Conservation (phyloP, 768 basidiomycete species). For the Kwoniella botswanensis region DNA sequence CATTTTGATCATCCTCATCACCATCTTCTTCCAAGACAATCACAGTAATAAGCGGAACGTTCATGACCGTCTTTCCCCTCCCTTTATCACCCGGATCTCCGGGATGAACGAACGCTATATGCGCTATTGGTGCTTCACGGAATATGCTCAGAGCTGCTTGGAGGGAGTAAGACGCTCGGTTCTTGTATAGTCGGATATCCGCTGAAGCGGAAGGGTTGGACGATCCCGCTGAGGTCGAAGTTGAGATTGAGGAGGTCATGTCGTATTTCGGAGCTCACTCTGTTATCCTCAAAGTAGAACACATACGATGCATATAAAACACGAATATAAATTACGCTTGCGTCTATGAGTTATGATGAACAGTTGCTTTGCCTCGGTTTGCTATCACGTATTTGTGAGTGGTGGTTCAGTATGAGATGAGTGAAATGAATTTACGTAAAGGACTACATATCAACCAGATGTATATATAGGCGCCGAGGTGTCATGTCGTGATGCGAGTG, state of each 20-base stretch:
- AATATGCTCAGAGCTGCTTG: slow-evolving; percentile 23
- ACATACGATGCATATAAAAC: no score
- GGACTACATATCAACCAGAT: no score
- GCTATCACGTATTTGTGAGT: no score
- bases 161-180: slow-evolving; percentile 25
- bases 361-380: no score
- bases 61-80: slow-evolving; percentile 28
- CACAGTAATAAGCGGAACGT: slow-evolving; percentile 24
- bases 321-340: no score
- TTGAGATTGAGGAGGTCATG: not conserved
- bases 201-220: not conserved
- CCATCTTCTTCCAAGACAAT: slow-evolving; percentile 8
- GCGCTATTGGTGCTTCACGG: slow-evolving; percentile 14
- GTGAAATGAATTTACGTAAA: no score
- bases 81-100: slow-evolving; percentile 17
- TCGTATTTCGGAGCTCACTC: not conserved
- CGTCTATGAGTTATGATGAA: no score
- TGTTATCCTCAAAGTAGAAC: no score
- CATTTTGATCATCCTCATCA: slow-evolving; percentile 19
- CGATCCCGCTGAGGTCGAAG: not conserved
- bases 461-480: no score
- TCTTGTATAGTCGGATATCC: slow-evolving; percentile 22
- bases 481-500: no score
- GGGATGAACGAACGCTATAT: slow-evolving; percentile 31
- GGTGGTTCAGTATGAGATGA: no score